Evolutionary conservation across 2,329 filamentous ascomycete genomes (phyloP).

Genomic region (Aureobasidium namibiae): DNA sequence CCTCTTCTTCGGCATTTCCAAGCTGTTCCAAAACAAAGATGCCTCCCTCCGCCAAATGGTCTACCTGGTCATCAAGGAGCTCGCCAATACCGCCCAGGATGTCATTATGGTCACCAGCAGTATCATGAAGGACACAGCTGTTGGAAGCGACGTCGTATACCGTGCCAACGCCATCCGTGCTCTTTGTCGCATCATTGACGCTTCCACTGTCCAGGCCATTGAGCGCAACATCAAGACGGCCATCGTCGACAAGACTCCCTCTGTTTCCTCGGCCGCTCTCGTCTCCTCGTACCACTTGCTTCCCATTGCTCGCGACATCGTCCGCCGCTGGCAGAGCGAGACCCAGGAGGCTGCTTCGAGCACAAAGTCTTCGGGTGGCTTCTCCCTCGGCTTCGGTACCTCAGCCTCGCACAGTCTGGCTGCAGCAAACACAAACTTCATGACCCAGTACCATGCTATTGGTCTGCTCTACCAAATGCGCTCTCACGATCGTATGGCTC

Average conservation of each 20-base stretch:
- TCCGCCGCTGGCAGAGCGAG: conserved; percentile 96
- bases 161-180: conserved; percentile 93
- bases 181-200: conserved; percentile 92
- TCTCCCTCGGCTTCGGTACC: conserved; percentile 84
- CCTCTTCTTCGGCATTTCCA: conserved; percentile 97
- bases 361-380: conserved; percentile 79
- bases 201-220: conserved; percentile 92
- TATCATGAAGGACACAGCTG: conserved; percentile 98
- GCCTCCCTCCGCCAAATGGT: conserved; percentile 97
- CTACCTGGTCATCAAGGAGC: conserved; percentile 94
- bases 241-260: conserved; percentile 98
- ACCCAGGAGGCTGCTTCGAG: conserved; percentile 93
- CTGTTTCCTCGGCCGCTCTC: conserved; percentile 89
- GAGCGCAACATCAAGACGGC: conserved; percentile 98
- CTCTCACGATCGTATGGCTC: conserved; percentile 91
- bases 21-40: conserved; percentile 99
- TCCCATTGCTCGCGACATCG: conserved; percentile 89
- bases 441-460: conserved; percentile 98
- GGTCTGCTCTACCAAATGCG: conserved; percentile 97
- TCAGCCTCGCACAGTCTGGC: conserved; percentile 65
- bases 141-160: conserved; percentile 88
- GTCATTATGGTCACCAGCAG: conserved; percentile 99
- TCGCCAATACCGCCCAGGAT: conserved; percentile 90
- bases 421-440: conserved; percentile 77
- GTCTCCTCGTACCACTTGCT: conserved; percentile 97